Conservation (phyloP, 2,329 filamentous ascomycete species). For the Byssochlamys sp. region DNA sequence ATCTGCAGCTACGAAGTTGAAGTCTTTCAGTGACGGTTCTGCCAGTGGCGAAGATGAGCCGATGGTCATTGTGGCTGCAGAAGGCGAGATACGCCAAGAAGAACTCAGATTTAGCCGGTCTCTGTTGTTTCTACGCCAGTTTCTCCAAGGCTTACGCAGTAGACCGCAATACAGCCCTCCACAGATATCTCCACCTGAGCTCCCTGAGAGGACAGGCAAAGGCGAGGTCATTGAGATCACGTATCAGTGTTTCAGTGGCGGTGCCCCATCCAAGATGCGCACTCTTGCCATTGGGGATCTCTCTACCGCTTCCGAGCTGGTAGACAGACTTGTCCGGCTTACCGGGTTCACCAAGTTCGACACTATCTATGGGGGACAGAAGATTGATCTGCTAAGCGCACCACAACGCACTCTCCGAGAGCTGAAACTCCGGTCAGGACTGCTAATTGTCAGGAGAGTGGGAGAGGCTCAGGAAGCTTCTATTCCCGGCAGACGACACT, state of each 20-base stretch:
- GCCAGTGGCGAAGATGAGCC: conserved; percentile 42
- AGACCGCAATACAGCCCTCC: conserved; percentile 52
- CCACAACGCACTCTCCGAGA: conserved; percentile 57
- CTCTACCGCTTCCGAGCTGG: conserved; percentile 61
- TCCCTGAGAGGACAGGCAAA: conserved; percentile 45
- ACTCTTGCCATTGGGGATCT: conserved; percentile 56
- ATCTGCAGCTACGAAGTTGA: conserved; percentile 51
- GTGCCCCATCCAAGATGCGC: conserved; percentile 50
- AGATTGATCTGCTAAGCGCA: conserved; percentile 52
- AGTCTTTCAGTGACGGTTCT: conserved; percentile 37
- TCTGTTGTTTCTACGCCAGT: conserved; percentile 56
- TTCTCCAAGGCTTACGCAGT: conserved; percentile 47
- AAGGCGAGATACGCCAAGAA: conserved; percentile 43
- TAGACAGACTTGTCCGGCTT: conserved; percentile 55
- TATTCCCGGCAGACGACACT: conserved; percentile 32
- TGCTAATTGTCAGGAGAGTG: conserved; percentile 55
- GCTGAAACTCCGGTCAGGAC: conserved; percentile 54
- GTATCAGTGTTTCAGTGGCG: conserved; percentile 63
- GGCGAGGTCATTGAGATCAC: conserved; percentile 59
- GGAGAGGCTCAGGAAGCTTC: conserved; percentile 38
- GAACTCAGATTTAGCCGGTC: conserved; percentile 60
- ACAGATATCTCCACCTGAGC: conserved; percentile 50
- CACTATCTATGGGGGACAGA: conserved; percentile 59
- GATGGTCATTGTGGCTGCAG: conserved; percentile 44
- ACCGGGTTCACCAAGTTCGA: conserved; percentile 70